Percentiles rank a stretch among this genome's conserved stretches.
Evolutionary conservation across 1,284 basidiomycete genomes (phyloP).

Genomic region (Pyrrhoderma noxium): DNA sequence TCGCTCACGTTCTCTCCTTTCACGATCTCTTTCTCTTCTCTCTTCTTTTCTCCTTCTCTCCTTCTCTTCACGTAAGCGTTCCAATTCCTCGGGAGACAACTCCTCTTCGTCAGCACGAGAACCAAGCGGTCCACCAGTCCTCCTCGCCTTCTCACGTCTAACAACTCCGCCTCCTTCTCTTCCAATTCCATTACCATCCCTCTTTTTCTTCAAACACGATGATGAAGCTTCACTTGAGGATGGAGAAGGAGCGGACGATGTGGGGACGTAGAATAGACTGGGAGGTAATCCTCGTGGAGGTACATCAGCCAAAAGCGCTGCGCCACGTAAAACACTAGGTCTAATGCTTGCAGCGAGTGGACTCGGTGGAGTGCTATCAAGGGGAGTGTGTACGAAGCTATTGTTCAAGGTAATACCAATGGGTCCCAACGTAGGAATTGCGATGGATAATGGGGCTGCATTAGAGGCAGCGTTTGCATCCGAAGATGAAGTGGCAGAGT

Average conservation of each 20-base stretch:
- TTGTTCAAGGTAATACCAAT: too few species aligned
- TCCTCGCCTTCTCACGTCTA: neutral
- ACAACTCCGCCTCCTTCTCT: neutral
- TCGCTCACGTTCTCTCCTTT: neutral
- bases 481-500: neutral
- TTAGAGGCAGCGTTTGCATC: neutral
- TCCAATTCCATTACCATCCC: neutral
- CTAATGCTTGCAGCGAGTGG: slow-evolving; percentile 3
- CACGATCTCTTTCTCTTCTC: slow-evolving; percentile 8
- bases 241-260: neutral
- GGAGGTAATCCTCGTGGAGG: slow-evolving; percentile 9
- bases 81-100: neutral
- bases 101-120: neutral
- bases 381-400: neutral
- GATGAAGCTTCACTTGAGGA: slow-evolving; percentile 1
- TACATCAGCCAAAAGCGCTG: neutral
- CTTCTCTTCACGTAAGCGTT: neutral
- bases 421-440: too few species aligned
- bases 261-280: slow-evolving; percentile 1
- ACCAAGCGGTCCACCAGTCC: neutral
- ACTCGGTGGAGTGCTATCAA: slow-evolving; percentile 5
- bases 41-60: neutral
- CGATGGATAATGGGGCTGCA: too few species aligned
- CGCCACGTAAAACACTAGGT: slow-evolving; percentile 4
- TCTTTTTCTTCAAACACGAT: neutral